Conservation (phyloP, 2,329 filamentous ascomycete species). For the Talaromyces sp. region DNA sequence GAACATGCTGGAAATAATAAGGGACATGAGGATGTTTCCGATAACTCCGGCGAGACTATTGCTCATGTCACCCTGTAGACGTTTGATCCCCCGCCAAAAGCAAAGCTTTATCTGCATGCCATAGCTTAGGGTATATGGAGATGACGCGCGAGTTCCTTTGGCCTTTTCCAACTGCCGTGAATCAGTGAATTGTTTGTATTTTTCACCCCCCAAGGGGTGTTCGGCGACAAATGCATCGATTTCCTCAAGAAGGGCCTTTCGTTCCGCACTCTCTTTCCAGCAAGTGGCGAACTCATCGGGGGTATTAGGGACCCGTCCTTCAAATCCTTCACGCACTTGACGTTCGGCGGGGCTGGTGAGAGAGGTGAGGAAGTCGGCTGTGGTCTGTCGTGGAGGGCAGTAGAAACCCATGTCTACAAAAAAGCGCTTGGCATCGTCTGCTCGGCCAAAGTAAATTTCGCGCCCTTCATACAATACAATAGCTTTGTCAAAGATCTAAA, state of each 20-base stretch:
- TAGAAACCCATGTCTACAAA: conserved; percentile 66
- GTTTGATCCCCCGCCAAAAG: conserved; percentile 71
- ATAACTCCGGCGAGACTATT: conserved; percentile 60
- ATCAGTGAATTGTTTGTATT: conserved; percentile 34
- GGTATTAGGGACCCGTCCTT: conserved; percentile 59
- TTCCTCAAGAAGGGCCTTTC: conserved; percentile 35
- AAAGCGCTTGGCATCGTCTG: conserved; percentile 55
- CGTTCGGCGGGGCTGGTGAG: conserved; percentile 62
- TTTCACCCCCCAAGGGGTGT: conserved; percentile 36
- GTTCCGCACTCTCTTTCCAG: conserved; percentile 51
- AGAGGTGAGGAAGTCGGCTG: conserved; percentile 65
- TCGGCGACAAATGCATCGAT: conserved; percentile 39
- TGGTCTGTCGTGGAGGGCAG: conserved; percentile 65
- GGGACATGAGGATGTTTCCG: conserved; percentile 68
- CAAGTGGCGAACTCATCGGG: conserved; percentile 60
- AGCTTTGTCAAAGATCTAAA: conserved; percentile 63
- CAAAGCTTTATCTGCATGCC: conserved; percentile 71
- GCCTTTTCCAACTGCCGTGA: conserved; percentile 40
- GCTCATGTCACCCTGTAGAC: conserved; percentile 70
- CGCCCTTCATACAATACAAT: conserved; percentile 68
- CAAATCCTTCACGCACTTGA: conserved; percentile 52
- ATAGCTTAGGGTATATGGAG: conserved; percentile 78
- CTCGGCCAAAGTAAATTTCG: conserved; percentile 70
- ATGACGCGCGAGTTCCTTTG: conserved; percentile 53
- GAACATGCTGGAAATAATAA: conserved; percentile 77